Evolutionary conservation across 148 eudicot species (phyloP).

Genomic region (Amaranthus palmeri): DNA sequence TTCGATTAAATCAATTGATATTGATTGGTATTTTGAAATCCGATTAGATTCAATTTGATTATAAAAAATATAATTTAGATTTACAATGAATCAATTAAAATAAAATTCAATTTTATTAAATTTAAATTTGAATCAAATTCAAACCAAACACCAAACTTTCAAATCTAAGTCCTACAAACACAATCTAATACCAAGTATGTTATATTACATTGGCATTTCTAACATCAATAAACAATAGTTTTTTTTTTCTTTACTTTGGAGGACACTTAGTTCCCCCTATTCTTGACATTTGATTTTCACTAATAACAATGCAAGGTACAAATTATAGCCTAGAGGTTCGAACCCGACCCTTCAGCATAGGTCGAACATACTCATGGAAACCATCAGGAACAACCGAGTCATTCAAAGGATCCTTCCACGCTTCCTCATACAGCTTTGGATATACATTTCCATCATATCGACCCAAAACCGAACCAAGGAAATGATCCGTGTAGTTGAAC

Average conservation of each 20-base stretch:
- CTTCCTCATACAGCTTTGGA: constrained; percentile 85
- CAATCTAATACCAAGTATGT: no score
- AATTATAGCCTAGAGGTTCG: constrained; percentile 50
- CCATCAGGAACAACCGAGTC: constrained; percentile 74
- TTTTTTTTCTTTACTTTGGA: neutral
- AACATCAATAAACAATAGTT: neutral
- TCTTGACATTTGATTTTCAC: neutral
- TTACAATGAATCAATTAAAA: no score
- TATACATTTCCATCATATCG: constrained; percentile 93
- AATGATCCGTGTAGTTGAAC: constrained; percentile 92
- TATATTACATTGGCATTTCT: no score
- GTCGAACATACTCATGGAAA: constrained; percentile 63
- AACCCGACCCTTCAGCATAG: constrained; percentile 70
- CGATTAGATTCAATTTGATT: no score
- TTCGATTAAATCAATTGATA: no score
- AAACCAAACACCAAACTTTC: no score
- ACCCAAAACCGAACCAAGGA: constrained; percentile 80
- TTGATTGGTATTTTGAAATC: no score
- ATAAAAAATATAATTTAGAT: no score
- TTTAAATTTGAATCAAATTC: no score
- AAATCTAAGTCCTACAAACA: no score
- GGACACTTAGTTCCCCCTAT: neutral
- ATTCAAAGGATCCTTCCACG: constrained; percentile 87
- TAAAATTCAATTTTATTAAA: no score
- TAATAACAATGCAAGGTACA: neutral